Evolutionary conservation across 1,284 basidiomycete genomes (phyloP), one percentile per base, ranked within the genome.

Genomic region (Papiliotrema nemorosa): DNA sequence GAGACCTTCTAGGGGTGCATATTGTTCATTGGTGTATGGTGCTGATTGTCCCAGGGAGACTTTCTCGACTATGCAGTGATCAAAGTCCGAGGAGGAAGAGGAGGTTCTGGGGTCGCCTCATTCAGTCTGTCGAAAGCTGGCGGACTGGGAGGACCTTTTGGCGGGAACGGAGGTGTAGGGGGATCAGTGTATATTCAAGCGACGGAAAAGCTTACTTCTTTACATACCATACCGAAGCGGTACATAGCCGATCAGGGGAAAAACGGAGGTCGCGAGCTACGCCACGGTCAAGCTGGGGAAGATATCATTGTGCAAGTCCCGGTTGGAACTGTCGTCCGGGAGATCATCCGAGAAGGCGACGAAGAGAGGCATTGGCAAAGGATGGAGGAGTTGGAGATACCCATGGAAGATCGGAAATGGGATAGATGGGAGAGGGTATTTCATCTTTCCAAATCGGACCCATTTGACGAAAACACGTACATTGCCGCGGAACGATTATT

Each of bases 131-230:
- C 88, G 75, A 87, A 86, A 66, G 87, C 80, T 73, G 82, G 82
- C 53, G 81, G 84, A 0, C 82, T 83, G 54, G 90, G 90, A 0
- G 88, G 89, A 0, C 88, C 91, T 0, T 89, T 88, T 10, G 92
- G 92, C 1, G 92, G 91, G 1, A 87, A 87, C 57, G 92, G 93
- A 18, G 92, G 90, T 0, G 80, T 81, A 41, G 93, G 92, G 24
- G 90, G 88, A 1, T 84, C 87, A 56, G 83, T 97, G 27, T 90
- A 90, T 69, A 81, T 97, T 57, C 74, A 83, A 40, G 87, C 90
- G 1, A 85, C 86, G 0, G 78, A 84, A 0, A 79, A 82, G 31
- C 76, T 96, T 13, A 88, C 87, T 0, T 87, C 86, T 0, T 83
- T 97, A 25, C 81, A 85, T 6, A 80, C 83, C 1, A 79, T 96